These are phyloP conservation scores for Trichophaea hybrida DNA, from an alignment of 2,329 filamentous ascomycete species.

Conservation along the genomic window DNA sequence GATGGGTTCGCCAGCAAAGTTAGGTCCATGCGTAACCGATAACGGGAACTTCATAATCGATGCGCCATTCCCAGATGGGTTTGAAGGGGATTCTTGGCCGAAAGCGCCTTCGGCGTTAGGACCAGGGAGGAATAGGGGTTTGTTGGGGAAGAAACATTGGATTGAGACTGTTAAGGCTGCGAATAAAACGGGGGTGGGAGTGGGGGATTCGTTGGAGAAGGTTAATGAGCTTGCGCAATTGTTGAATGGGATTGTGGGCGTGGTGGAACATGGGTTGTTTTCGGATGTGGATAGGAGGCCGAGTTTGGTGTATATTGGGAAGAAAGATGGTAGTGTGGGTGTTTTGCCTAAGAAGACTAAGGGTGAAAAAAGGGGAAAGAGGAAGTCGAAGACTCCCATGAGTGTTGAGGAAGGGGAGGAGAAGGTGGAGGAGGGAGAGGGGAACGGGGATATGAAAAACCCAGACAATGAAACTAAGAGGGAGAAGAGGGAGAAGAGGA, in stretches of 20 bases:
- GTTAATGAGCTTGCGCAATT: conserved; percentile 57
- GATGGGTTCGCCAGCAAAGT: conserved; percentile 58
- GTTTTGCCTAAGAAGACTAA: not conserved
- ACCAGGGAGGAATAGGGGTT: no score
- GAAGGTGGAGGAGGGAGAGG: no score
- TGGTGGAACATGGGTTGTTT: conserved; percentile 87
- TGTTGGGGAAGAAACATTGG: no score
- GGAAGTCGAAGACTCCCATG: no score
- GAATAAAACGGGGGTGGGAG: not conserved
- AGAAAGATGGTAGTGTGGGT: conserved; percentile 55
- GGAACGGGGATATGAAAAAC: no score
- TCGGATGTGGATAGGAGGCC: conserved; percentile 56
- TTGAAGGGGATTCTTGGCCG: conserved; percentile 30
- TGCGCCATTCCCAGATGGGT: conserved; percentile 65
- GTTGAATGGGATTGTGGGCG: conserved; percentile 69
- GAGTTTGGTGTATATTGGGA: conserved; percentile 85
- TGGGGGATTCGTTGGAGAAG: conserved; percentile 36
- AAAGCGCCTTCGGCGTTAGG: no score
- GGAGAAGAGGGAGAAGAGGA: no score
- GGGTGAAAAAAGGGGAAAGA: no score
- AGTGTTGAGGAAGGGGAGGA: no score
- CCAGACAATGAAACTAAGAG: no score
- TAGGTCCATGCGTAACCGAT: conserved; percentile 70
- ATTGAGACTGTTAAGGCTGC: not conserved
- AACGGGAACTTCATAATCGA: conserved; percentile 84